Evolutionary conservation across 495 filamentous ascomycete genomes (phyloP).

Genomic region (Cryomyces antarcticus): DNA sequence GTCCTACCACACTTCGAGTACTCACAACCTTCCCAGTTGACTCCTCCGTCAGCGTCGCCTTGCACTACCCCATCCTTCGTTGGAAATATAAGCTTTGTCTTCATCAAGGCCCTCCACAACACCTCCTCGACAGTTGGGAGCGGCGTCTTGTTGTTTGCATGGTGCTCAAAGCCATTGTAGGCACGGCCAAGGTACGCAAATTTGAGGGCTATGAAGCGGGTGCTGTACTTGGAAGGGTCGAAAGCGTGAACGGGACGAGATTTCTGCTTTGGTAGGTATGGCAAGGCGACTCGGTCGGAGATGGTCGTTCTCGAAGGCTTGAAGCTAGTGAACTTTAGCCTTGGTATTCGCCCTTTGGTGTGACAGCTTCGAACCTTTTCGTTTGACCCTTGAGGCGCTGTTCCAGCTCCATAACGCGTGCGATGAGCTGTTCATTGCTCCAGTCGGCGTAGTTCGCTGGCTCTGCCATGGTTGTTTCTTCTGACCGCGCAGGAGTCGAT

Average conservation of each 20-base stretch:
- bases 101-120: slow-evolving; percentile 72
- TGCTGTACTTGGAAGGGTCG: slow-evolving; percentile 63
- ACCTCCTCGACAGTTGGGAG: slow-evolving; percentile 75
- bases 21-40: slow-evolving; percentile 60
- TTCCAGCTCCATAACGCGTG: slow-evolving; percentile 14
- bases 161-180: slow-evolving; percentile 84
- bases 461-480: too few relatives aligned
- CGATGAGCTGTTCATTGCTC: slow-evolving; percentile 9
- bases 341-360: not conserved
- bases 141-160: slow-evolving; percentile 39
- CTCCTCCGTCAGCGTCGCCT: slow-evolving; percentile 13
- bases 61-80: slow-evolving; percentile 5
- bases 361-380: not conserved
- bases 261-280: slow-evolving; percentile 14
- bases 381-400: slow-evolving; percentile 5
- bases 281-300: not conserved
- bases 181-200: slow-evolving; percentile 78
- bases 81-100: slow-evolving; percentile 61
- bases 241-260: slow-evolving; percentile 25
- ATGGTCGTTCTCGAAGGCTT: slow-evolving; percentile 6
- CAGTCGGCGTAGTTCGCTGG: slow-evolving; percentile 11
- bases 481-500: too few relatives aligned
- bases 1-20: slow-evolving; percentile 92
- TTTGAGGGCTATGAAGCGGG: slow-evolving; percentile 73
- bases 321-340: not conserved